A percentile compares a stretch with the other conserved stretches of the same genome.
Conservation (phyloP, 2,329 filamentous ascomycete genomes). For the Colletotrichum salicis region DNA sequence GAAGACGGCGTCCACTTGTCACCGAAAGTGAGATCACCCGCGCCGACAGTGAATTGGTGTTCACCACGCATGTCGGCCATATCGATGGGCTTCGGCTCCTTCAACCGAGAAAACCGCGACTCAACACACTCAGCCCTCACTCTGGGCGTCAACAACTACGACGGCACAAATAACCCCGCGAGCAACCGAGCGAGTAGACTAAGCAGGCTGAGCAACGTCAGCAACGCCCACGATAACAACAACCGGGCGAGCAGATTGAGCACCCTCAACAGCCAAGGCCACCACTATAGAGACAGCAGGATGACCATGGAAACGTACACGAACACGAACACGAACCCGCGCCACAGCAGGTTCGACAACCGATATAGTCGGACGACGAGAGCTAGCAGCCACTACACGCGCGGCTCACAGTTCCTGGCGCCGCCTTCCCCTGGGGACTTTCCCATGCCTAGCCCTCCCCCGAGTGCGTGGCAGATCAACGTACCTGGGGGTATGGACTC, state of each 20-base stretch:
- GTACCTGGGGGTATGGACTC: conserved; percentile 10
- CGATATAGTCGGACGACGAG: conserved; percentile 20
- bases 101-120: conserved; percentile 6
- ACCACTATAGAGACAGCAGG: not conserved
- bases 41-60: conserved; percentile 31
- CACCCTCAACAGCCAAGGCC: not conserved
- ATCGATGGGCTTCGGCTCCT: conserved; percentile 28
- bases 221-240: not conserved
- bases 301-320: conserved; percentile 4
- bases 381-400: conserved; percentile 18
- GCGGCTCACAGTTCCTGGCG: conserved; percentile 21
- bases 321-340: not conserved
- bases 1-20: conserved; percentile 19
- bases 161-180: not conserved
- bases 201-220: not conserved
- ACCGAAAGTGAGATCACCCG: not conserved
- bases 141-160: not conserved
- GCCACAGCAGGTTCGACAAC: not conserved
- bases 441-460: conserved; percentile 14
- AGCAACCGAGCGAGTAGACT: not conserved
- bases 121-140: conserved; percentile 4
- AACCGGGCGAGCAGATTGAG: not conserved
- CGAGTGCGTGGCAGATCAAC: conserved; percentile 18
- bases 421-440: not conserved
- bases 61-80: conserved; percentile 34